A percentile compares a stretch with the other conserved stretches of the same genome.
These are phyloP conservation scores for Pythium guiyangense DNA, from an alignment of 352 stramenopile genomes.

Conservation along the genomic window DNA sequence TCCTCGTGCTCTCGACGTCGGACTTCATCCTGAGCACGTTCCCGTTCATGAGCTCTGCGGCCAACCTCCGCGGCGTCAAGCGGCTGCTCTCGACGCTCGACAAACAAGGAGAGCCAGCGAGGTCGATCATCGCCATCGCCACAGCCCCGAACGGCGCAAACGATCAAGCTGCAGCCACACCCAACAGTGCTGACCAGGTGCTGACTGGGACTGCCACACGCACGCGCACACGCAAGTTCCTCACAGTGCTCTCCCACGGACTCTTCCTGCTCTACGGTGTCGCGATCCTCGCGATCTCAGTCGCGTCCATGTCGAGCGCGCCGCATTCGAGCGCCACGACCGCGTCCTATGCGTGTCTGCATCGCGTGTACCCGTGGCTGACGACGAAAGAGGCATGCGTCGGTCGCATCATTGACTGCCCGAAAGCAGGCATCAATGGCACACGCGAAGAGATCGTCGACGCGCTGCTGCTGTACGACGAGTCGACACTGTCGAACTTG, in stretches of 20 bases:
- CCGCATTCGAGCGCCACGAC: too few relatives aligned
- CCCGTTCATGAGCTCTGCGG: constrained; percentile 14
- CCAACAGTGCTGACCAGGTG: constrained; percentile 1
- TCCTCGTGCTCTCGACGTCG: constrained; percentile 17
- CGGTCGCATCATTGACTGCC: constrained; percentile 2
- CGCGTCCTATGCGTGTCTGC: too few relatives aligned
- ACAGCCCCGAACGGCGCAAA: neutral
- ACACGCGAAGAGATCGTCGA: constrained; percentile 4
- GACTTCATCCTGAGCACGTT: constrained; percentile 14
- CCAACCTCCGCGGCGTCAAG: constrained; percentile 12
- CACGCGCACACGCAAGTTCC: too few relatives aligned
- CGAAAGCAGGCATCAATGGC: neutral
- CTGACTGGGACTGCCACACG: neutral
- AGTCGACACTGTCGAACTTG: neutral
- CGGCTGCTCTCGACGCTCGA: too few relatives aligned
- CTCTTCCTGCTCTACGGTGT: too few relatives aligned
- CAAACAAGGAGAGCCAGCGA: too few relatives aligned
- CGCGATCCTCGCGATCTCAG: too few relatives aligned
- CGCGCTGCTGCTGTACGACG: constrained; percentile 2
- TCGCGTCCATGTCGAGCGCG: too few relatives aligned
- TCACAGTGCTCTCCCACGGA: too few relatives aligned
- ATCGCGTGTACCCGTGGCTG: constrained; percentile 7
- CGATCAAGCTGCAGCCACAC: neutral
- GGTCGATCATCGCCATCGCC: too few relatives aligned
- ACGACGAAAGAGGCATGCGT: constrained; percentile 2